Percentiles rank a stretch among this genome's conserved stretches.
phyloP scores from a whole-genome alignment of 192 early-diverging fungal genomes.

The Gonapodya prolifera region DNA sequence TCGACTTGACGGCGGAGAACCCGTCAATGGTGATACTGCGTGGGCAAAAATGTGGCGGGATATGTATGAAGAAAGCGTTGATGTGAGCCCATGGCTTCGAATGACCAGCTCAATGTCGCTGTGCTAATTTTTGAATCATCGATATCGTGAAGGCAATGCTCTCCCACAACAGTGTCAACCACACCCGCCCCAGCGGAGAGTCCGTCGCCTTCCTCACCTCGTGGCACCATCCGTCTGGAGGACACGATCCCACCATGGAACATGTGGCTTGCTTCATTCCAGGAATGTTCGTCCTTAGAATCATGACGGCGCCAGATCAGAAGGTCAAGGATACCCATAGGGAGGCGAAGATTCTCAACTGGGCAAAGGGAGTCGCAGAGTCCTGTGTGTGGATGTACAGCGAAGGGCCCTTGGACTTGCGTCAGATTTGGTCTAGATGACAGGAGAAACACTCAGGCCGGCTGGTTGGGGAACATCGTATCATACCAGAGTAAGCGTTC shows the following conservation, averaged over 20 bases:
- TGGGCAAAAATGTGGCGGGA: not conserved
- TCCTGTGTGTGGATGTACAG: not conserved
- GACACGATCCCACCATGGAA: constrained; percentile 20
- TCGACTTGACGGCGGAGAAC: not conserved
- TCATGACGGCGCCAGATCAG: not conserved
- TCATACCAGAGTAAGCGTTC: not conserved
- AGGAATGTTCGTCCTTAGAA: constrained; percentile 51
- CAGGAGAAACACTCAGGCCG: not conserved
- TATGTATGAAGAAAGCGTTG: not conserved
- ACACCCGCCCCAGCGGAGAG: not conserved
- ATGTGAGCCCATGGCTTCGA: not conserved
- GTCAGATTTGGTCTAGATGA: not conserved
- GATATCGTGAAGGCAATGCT: not conserved
- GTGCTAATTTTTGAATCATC: not conserved
- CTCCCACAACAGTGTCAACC: not conserved
- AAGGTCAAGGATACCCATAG: not conserved
- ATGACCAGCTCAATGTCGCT: not conserved
- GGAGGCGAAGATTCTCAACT: not conserved
- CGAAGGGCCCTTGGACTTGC: not conserved
- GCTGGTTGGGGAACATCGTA: not conserved
- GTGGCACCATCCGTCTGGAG: not conserved
- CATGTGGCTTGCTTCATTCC: constrained; percentile 52
- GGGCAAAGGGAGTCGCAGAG: not conserved
- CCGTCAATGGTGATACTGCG: not conserved
- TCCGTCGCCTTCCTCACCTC: not conserved